phyloP scores from a whole-genome alignment of 768 basidiomycete genomes.

The Lactarius sanguifluus region DNA sequence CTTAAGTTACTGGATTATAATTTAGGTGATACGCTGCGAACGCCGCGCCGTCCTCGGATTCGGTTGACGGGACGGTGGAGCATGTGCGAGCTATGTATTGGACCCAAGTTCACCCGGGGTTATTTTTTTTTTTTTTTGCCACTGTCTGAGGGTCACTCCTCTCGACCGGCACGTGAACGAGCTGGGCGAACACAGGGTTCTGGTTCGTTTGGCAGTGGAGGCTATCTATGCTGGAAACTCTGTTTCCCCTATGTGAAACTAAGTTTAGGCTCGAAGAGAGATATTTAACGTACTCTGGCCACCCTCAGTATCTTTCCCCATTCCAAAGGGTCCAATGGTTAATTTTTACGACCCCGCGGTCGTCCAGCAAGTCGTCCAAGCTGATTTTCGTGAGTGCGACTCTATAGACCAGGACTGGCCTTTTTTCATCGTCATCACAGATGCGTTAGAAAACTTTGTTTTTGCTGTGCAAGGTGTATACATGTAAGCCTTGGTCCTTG shows the following conservation, averaged over 20 bases:
- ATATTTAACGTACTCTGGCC: background rate
- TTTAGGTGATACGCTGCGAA: background rate
- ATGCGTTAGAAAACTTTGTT: background rate
- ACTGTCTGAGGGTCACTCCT: too few relatives aligned
- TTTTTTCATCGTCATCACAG: background rate
- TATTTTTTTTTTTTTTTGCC: too few relatives aligned
- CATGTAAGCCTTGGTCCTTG: constrained; percentile 1
- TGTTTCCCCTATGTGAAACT: constrained; percentile 1
- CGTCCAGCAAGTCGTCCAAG: too few relatives aligned
- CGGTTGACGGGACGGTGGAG: too few relatives aligned
- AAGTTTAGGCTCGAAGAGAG: background rate
- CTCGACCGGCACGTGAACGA: too few relatives aligned
- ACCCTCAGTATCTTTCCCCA: background rate
- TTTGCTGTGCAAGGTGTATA: constrained; percentile 9
- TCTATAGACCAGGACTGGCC: background rate
- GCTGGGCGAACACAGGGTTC: too few relatives aligned
- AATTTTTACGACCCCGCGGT: background rate
- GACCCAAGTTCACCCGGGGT: too few relatives aligned
- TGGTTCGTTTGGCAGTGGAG: too few relatives aligned
- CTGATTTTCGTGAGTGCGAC: constrained; percentile 9
- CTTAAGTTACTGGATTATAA: background rate
- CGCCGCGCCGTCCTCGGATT: background rate
- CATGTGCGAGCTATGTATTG: background rate
- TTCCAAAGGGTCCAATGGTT: background rate
- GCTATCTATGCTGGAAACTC: too few relatives aligned